Base-by-base conservation (phyloP, 306 rosid genomes). In the Styphnolobium japonicum region DNA sequence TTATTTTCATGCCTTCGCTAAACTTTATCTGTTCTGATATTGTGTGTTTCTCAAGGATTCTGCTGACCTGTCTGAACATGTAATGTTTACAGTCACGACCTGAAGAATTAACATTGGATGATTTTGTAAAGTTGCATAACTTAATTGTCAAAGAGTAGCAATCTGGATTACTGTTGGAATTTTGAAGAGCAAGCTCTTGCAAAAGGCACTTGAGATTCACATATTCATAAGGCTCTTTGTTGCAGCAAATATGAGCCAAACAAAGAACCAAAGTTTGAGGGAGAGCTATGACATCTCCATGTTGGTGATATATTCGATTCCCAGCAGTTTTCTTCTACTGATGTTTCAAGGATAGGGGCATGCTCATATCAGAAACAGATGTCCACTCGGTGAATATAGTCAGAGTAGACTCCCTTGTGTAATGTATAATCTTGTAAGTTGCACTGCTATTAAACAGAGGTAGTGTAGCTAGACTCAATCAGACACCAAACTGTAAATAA, bases 41-140 rank as follows among this genome's bases (percentile, higher is more conserved):
- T 82, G 64, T 18, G 16, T 56, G 33, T 48, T 73, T 58, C 42
- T 51, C 33, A 61, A 61, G 37, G 52, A 27, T 56, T 62, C 15
- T 49, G 72, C 78, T 55, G 37, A 82, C 22, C 29, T 27, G 8
- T 68, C 7, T 69, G 12, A 74, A 9, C 64, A 39, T 27, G 22
- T 11, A 52, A 53, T 42, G 74, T 58, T 67, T 57, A 69, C 91
- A 92, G 97, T 85, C 97, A 39, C 91, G 97, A 82, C 97, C 95
- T 18, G 97, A 88, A 79, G 98, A 94, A 88, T 89, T 92, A 61
- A 85, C 93, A 21, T 9, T 89, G 67, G 91, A 84, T 52, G 93
- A 94, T 84, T 90, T 91, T 68, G 92, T 89, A 51, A 89, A 82
- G 83, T 67, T 92, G 84, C 97, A 94, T 46, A 91, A 86, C 79